Conservation (phyloP, 768 basidiomycete genomes). For the Suillus sp. region DNA sequence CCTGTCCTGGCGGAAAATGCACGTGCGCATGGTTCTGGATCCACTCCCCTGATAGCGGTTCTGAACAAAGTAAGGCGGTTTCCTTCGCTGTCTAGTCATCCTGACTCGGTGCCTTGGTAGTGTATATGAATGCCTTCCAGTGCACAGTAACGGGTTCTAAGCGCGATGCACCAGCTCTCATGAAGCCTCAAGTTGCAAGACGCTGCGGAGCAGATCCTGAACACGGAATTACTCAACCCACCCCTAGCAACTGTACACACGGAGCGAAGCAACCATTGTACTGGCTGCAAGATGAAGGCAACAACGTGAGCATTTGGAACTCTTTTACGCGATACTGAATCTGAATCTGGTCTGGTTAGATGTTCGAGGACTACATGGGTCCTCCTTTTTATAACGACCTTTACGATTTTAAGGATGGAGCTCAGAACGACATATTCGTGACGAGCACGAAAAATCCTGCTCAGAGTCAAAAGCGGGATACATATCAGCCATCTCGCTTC, state of each 20-base stretch:
- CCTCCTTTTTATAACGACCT: slow-evolving; percentile 39
- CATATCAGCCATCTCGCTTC: neutral
- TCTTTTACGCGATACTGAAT: neutral
- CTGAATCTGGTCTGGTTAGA: slow-evolving; percentile 18
- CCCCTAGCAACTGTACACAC: slow-evolving; percentile 39
- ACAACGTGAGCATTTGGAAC: slow-evolving; percentile 37
- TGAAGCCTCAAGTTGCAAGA: slow-evolving; percentile 34
- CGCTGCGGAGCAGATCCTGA: slow-evolving; percentile 39
- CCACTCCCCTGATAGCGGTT: slow-evolving; percentile 37
- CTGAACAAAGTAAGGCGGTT: slow-evolving; percentile 36
- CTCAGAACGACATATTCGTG: slow-evolving; percentile 46
- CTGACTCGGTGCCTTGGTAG: slow-evolving; percentile 18
- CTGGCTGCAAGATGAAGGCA: slow-evolving; percentile 41
- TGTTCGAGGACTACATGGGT: slow-evolving; percentile 32
- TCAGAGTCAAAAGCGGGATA: neutral
- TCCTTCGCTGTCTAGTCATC: neutral
- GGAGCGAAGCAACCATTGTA: slow-evolving; percentile 43
- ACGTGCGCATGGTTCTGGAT: slow-evolving; percentile 48
- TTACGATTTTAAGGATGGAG: slow-evolving; percentile 46
- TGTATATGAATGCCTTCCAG: slow-evolving; percentile 43
- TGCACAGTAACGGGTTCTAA: slow-evolving; percentile 39
- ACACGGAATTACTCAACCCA: slow-evolving; percentile 19
- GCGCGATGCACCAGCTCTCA: slow-evolving; percentile 30
- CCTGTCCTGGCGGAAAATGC: slow-evolving; percentile 46
- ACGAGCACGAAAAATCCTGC: neutral